A percentile compares a stretch with the other conserved stretches of the same genome.
phyloP scores from a whole-genome alignment of 148 eudicot species.

The Rhododendron simsii region DNA sequence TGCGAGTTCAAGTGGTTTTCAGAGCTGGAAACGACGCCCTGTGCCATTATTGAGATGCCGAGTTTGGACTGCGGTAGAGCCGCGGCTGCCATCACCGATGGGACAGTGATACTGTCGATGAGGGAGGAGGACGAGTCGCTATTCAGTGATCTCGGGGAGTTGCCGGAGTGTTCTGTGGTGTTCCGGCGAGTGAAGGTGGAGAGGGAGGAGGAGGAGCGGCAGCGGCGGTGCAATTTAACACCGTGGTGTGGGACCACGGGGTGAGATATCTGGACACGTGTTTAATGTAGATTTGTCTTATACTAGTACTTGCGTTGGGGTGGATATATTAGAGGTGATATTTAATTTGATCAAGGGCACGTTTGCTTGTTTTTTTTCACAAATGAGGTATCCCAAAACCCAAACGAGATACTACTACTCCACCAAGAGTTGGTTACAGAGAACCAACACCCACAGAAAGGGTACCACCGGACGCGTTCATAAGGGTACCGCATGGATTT shows the following conservation, averaged over 20 bases:
- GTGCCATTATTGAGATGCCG: slow-evolving; percentile 35
- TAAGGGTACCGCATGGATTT: no score
- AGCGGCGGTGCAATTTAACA: slow-evolving; percentile 24
- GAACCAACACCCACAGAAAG: no score
- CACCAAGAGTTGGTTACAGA: no score
- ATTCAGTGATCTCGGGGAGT: slow-evolving; percentile 84
- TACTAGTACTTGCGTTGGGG: neutral
- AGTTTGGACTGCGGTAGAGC: neutral
- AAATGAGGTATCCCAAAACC: no score
- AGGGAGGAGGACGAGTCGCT: slow-evolving; percentile 72
- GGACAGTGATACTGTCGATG: slow-evolving; percentile 43
- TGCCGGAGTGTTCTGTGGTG: slow-evolving; percentile 79
- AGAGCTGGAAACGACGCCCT: slow-evolving; percentile 30
- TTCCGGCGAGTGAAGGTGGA: slow-evolving; percentile 37
- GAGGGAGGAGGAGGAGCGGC: slow-evolving; percentile 28
- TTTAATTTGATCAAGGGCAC: neutral
- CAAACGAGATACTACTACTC: no score
- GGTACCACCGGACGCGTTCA: no score
- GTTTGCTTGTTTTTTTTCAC: neutral
- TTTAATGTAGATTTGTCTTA: slow-evolving; percentile 17
- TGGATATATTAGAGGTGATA: neutral
- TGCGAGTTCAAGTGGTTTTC: slow-evolving; percentile 37
- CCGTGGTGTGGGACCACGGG: slow-evolving; percentile 55
- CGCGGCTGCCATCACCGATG: slow-evolving; percentile 13
- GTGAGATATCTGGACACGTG: slow-evolving; percentile 19